phyloP scores from a whole-genome alignment of 1,139 yeast genomes.

The Yamadazyma siamensis region DNA sequence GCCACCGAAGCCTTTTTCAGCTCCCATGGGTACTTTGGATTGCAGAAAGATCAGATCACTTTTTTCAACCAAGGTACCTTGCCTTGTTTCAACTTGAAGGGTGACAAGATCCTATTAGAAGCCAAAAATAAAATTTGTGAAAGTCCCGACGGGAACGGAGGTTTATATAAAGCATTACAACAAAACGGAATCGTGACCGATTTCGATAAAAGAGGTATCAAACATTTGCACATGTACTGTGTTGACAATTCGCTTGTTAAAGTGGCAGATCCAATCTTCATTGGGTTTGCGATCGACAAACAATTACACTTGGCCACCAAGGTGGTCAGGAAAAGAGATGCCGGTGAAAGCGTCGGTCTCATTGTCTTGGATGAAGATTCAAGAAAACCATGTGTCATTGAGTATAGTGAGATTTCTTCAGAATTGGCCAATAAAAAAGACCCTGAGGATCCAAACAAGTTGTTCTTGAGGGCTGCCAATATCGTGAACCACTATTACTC shows the following conservation, averaged over 20 bases:
- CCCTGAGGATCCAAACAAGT: constrained; percentile 46
- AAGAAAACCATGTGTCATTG: constrained; percentile 83
- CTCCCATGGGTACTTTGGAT: constrained; percentile 66
- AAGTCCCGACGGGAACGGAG: constrained; percentile 99
- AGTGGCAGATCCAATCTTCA: constrained; percentile 90
- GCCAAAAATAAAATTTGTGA: constrained; percentile 57
- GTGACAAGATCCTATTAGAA: constrained; percentile 65
- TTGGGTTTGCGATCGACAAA: constrained; percentile 77
- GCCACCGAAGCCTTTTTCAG: constrained; percentile 74
- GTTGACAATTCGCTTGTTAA: constrained; percentile 91
- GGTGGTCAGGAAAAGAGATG: constrained; percentile 89
- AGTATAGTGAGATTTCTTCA: constrained; percentile 82
- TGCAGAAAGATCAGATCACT: constrained; percentile 52
- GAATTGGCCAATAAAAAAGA: constrained; percentile 66
- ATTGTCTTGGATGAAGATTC: constrained; percentile 67
- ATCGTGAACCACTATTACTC: constrained; percentile 96
- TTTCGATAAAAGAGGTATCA: constrained; percentile 63
- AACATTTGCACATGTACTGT: constrained; percentile 94
- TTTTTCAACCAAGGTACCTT: constrained; percentile 95
- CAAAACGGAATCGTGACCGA: constrained; percentile 67
- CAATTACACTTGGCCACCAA: constrained; percentile 82
- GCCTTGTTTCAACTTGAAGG: constrained; percentile 79
- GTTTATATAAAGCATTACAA: constrained; percentile 80
- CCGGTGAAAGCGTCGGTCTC: constrained; percentile 86
- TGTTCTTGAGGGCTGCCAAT: constrained; percentile 89